Evolutionary conservation across 2,329 filamentous ascomycete species (phyloP).

Genomic region (Huntiella omanensis): DNA sequence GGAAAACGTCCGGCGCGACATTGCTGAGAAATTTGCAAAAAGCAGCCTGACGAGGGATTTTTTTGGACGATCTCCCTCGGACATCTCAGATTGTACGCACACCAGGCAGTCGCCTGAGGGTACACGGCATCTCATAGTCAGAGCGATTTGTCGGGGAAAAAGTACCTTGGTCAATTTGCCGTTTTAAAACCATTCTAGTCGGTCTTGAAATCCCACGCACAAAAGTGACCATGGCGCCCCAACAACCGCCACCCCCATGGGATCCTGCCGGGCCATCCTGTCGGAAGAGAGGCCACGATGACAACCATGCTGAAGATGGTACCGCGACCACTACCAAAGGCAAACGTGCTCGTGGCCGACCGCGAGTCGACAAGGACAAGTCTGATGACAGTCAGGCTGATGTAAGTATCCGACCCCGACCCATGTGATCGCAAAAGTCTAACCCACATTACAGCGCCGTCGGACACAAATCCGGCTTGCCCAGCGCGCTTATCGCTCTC

Average conservation of each 20-base stretch:
- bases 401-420: constrained; percentile 32
- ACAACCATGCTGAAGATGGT: constrained; percentile 11
- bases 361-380: constrained; percentile 43
- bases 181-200: not conserved
- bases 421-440: not conserved
- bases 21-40: too few relatives aligned
- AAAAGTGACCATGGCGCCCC: not conserved
- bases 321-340: constrained; percentile 25
- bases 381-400: constrained; percentile 61
- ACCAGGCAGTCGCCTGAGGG: too few relatives aligned
- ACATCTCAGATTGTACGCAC: too few relatives aligned
- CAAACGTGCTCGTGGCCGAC: constrained; percentile 49
- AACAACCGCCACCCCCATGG: not conserved
- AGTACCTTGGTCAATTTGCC: not conserved
- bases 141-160: too few relatives aligned
- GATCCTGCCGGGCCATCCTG: too few relatives aligned
- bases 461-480: constrained; percentile 76
- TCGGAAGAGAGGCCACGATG: too few relatives aligned
- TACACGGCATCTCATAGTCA: too few relatives aligned
- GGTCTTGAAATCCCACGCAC: not conserved
- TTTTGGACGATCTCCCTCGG: too few relatives aligned
- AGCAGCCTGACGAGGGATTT: too few relatives aligned
- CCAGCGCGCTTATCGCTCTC: constrained; percentile 65
- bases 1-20: too few relatives aligned
- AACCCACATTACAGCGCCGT: constrained; percentile 37